These are phyloP conservation scores for Aspergillus arachidicola DNA, from an alignment of 2,329 filamentous ascomycete species.

Conservation along the genomic window DNA sequence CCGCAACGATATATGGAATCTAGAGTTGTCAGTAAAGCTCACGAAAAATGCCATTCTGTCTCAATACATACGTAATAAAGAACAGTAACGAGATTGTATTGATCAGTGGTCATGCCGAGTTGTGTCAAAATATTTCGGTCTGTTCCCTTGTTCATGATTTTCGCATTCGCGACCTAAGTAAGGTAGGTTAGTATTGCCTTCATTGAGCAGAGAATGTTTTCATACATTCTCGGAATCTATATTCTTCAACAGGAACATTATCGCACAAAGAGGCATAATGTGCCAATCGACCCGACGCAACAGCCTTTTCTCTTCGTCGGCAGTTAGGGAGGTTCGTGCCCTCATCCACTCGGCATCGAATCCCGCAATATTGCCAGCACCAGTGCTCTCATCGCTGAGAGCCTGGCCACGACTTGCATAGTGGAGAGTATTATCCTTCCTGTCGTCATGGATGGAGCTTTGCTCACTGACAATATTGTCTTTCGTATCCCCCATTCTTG, in stretches of 20 bases:
- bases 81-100: constrained; percentile 38
- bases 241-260: constrained; percentile 36
- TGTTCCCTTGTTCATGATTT: constrained; percentile 40
- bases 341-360: constrained; percentile 36
- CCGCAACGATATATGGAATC: constrained; percentile 29
- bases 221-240: constrained; percentile 35
- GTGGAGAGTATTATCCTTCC: constrained; percentile 17
- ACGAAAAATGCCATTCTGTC: neutral
- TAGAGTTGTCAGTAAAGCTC: neutral
- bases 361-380: constrained; percentile 25
- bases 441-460: neutral
- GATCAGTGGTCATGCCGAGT: constrained; percentile 31
- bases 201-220: neutral
- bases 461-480: neutral
- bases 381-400: constrained; percentile 13
- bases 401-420: constrained; percentile 23
- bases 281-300: constrained; percentile 48
- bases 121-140: constrained; percentile 29
- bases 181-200: constrained; percentile 6
- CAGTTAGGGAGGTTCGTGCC: constrained; percentile 36
- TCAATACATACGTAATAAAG: constrained; percentile 36
- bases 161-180: constrained; percentile 36
- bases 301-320: constrained; percentile 50
- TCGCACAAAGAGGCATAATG: constrained; percentile 44
- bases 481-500: neutral